Evolutionary conservation across 129 eudicot species (phyloP).

Genomic region (Solidago caesia): DNA sequence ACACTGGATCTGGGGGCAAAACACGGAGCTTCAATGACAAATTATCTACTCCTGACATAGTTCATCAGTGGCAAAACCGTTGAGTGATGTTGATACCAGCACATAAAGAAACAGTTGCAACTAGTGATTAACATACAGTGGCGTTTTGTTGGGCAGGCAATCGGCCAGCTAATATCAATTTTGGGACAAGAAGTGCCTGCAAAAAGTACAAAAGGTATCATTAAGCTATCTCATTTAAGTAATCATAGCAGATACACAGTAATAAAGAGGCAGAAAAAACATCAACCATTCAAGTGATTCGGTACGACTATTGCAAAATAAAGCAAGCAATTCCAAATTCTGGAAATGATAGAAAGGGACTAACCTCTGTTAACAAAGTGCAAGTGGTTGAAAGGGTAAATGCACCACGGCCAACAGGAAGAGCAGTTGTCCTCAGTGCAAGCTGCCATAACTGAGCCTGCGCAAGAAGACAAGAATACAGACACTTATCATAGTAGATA

Average conservation of each 20-base stretch:
- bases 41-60: constrained; percentile 9
- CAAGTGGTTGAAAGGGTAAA: constrained; percentile 92
- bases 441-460: constrained; percentile 99
- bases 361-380: constrained; percentile 92
- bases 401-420: constrained; percentile 97
- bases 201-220: constrained; percentile 12
- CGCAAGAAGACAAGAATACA: constrained; percentile 22
- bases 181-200: constrained; percentile 97
- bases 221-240: constrained; percentile 22
- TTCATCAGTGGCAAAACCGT: constrained; percentile 8
- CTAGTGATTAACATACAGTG: constrained; percentile 46
- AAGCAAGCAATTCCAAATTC: constrained; percentile 16
- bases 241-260: constrained; percentile 9
- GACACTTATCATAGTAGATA: constrained; percentile 4
- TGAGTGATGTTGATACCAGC: background rate
- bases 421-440: constrained; percentile 97
- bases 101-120: constrained; percentile 12
- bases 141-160: constrained; percentile 98
- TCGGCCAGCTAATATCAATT: constrained; percentile 92
- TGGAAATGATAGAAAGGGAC: background rate
- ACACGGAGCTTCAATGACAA: constrained; percentile 15
- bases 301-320: constrained; percentile 7
- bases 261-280: background rate
- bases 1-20: background rate
- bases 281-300: constrained; percentile 21